A percentile compares a stretch with the other conserved stretches of the same genome.
Evolutionary conservation across 1,284 basidiomycete species (phyloP).

Genomic region (Fistulinella cinereoalba): DNA sequence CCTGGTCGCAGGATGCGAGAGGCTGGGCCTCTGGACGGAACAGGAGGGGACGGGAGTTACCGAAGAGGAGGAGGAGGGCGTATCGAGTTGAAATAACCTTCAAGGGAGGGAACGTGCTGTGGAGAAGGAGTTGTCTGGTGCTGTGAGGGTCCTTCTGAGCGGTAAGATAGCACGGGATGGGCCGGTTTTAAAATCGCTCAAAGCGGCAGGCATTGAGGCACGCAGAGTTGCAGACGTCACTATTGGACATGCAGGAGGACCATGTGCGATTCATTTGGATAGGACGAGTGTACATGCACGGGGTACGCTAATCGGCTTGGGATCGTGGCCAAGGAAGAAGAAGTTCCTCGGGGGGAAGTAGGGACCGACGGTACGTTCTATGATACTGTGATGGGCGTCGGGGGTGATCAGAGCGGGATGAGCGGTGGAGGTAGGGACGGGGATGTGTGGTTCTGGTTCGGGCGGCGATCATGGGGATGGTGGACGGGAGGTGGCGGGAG

Average conservation of each 20-base stretch:
- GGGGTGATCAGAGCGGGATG: constrained; percentile 11
- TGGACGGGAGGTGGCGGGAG: constrained; percentile 5
- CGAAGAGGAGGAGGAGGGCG: constrained; percentile 9
- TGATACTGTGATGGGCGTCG: constrained; percentile 7
- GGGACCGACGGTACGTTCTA: constrained; percentile 12
- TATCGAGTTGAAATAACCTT: constrained; percentile 28
- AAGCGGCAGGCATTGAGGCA: not conserved
- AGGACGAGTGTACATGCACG: not conserved
- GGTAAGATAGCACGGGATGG: constrained; percentile 24
- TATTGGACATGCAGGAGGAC: constrained; percentile 9
- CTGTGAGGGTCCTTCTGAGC: constrained; percentile 5
- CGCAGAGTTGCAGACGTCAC: constrained; percentile 19
- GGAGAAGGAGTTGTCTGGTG: constrained; percentile 20
- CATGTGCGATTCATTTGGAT: constrained; percentile 26
- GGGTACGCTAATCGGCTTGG: too few species aligned
- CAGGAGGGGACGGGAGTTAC: constrained; percentile 24
- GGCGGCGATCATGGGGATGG: constrained; percentile 14
- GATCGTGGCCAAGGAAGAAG: too few species aligned
- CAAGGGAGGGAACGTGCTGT: constrained; percentile 33
- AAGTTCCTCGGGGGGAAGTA: constrained; percentile 14
- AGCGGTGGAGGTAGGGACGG: constrained; percentile 9
- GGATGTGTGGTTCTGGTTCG: constrained; percentile 7
- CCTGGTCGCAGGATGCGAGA: not conserved
- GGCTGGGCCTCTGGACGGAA: constrained; percentile 14
- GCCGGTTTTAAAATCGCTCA: constrained; percentile 23